Conservation (phyloP, 106 monocot species). For the Gastrodia elata region DNA sequence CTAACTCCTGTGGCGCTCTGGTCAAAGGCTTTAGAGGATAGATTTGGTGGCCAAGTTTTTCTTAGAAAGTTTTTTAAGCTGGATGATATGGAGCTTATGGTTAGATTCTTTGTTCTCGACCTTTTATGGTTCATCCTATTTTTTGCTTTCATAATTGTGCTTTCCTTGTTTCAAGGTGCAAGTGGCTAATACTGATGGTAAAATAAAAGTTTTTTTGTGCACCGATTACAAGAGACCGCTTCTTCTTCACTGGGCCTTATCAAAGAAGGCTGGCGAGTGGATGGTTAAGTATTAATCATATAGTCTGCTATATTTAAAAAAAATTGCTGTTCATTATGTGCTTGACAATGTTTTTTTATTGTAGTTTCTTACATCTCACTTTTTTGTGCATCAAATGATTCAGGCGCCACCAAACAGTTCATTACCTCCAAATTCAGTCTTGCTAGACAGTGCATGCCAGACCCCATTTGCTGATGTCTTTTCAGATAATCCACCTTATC, state of each 20-base stretch:
- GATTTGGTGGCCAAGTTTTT: conserved; percentile 36
- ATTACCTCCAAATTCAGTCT: conserved; percentile 50
- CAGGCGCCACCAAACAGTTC: conserved; percentile 50
- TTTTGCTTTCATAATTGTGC: neutral
- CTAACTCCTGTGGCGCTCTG: conserved; percentile 41
- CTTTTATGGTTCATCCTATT: neutral
- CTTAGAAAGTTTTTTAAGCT: conserved; percentile 65
- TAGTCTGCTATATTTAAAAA: neutral
- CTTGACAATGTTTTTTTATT: neutral
- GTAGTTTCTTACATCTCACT: neutral
- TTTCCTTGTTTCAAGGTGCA: conserved; percentile 42
- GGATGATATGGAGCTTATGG: conserved; percentile 62
- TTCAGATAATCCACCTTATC: conserved; percentile 23
- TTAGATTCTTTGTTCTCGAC: conserved; percentile 10
- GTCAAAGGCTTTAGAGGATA: conserved; percentile 35
- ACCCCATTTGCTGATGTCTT: conserved; percentile 47
- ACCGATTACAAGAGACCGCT: conserved; percentile 50
- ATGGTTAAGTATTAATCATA: conserved; percentile 34
- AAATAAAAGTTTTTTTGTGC: conserved; percentile 63
- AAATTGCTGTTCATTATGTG: neutral
- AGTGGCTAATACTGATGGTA: conserved; percentile 38
- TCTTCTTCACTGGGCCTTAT: conserved; percentile 87
- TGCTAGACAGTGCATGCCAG: conserved; percentile 60
- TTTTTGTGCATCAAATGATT: conserved; percentile 9
- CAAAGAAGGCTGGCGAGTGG: conserved; percentile 71